These are phyloP conservation scores for Plectosphaerella sp. DNA, from an alignment of 2,329 filamentous ascomycete genomes.

Conservation along the genomic window DNA sequence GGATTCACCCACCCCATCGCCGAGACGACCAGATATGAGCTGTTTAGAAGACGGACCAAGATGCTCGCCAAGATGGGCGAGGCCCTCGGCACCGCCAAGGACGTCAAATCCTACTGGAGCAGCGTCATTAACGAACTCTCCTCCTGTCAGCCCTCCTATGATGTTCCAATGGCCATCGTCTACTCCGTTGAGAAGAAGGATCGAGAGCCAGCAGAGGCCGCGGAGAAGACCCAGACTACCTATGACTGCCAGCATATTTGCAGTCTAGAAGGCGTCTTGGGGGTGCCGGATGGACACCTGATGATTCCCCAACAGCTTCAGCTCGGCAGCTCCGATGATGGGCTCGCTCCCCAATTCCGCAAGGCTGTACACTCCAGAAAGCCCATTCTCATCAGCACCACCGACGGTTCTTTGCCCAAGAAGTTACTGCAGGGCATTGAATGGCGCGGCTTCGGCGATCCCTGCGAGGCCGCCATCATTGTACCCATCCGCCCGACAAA, in stretches of 20 bases:
- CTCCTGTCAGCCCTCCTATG: conserved; percentile 37
- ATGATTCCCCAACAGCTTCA: conserved; percentile 33
- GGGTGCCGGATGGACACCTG: conserved; percentile 37
- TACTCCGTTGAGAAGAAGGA: conserved; percentile 42
- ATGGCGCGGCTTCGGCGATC: conserved; percentile 61
- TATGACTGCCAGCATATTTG: conserved; percentile 30
- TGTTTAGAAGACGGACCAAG: conserved; percentile 45
- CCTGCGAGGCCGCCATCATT: conserved; percentile 61
- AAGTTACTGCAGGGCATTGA: conserved; percentile 53
- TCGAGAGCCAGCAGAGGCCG: not conserved
- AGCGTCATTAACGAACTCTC: conserved; percentile 38
- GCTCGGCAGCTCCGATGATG: conserved; percentile 29
- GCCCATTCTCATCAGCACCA: conserved; percentile 35
- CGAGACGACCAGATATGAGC: conserved; percentile 40
- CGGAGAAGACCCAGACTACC: conserved; percentile 18
- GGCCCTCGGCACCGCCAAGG: conserved; percentile 33
- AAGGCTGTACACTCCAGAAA: conserved; percentile 30
- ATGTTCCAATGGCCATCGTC: conserved; percentile 46
- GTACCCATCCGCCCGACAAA: conserved; percentile 65
- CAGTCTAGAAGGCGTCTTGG: conserved; percentile 38
- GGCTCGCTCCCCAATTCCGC: conserved; percentile 33
- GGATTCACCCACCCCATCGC: conserved; percentile 43
- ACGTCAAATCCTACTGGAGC: conserved; percentile 43
- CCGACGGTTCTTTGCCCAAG: conserved; percentile 50
- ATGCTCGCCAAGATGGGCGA: conserved; percentile 45